phyloP scores from a whole-genome alignment of 2,329 filamentous ascomycete species.

The Diplodia corticola region DNA sequence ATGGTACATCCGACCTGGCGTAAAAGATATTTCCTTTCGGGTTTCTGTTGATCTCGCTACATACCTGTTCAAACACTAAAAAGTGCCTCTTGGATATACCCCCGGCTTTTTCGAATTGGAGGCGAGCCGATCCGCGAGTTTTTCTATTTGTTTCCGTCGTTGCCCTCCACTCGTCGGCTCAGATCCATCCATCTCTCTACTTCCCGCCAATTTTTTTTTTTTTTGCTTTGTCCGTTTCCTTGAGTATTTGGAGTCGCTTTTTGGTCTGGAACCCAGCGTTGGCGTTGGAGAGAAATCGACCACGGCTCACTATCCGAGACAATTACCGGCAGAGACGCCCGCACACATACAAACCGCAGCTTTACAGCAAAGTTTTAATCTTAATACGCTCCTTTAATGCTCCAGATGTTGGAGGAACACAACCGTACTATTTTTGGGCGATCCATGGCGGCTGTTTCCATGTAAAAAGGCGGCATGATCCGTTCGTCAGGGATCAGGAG shows the following conservation, averaged over 20 bases:
- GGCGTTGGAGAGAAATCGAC: conserved; percentile 19
- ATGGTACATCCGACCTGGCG: conserved; percentile 15
- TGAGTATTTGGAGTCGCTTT: conserved; percentile 14
- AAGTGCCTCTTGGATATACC: conserved; percentile 24
- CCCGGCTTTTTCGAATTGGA: conserved; percentile 21
- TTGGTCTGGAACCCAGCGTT: conserved; percentile 14
- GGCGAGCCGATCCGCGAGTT: conserved; percentile 22
- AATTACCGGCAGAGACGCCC: conserved; percentile 18
- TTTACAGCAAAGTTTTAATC: conserved; percentile 19
- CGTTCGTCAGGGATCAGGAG: conserved; percentile 2
- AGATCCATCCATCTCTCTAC: conserved; percentile 1
- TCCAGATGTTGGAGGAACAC: conserved; percentile 9
- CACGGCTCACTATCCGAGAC: conserved; percentile 17
- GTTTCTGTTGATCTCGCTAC: conserved; percentile 21
- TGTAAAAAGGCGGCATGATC: conserved; percentile 1
- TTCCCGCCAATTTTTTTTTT: conserved; percentile 1
- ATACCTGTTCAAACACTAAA: conserved; percentile 21
- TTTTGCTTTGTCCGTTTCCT: conserved; percentile 8
- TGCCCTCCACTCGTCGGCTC: conserved; percentile 2
- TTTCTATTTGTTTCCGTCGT: conserved; percentile 8
- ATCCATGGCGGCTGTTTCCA: not conserved
- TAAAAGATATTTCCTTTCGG: conserved; percentile 13
- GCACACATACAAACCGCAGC: conserved; percentile 14
- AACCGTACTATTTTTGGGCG: conserved; percentile 18
- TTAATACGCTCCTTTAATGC: conserved; percentile 20